phyloP scores from a whole-genome alignment of 2,329 filamentous ascomycete genomes.

The Didymella segeticola region DNA sequence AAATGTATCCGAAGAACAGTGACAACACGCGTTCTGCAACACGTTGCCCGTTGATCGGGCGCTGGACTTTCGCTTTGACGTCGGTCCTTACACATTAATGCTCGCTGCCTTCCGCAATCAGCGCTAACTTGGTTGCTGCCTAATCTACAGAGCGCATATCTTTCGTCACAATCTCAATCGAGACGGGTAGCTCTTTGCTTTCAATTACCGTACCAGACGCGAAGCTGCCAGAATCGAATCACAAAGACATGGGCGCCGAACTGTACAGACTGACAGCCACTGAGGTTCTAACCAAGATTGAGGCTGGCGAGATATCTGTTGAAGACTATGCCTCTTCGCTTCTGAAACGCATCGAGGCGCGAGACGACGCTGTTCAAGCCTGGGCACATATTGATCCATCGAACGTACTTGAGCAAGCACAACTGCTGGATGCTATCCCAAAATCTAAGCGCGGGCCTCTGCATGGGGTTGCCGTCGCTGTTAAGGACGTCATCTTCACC shows the following conservation, averaged over 20 bases:
- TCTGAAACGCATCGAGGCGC: constrained; percentile 32
- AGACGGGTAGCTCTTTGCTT: not conserved
- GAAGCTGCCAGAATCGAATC: not conserved
- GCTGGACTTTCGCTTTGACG: not conserved
- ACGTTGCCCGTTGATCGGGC: not conserved
- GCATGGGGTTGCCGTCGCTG: constrained; percentile 64
- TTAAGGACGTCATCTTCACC: constrained; percentile 65
- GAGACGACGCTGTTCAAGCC: constrained; percentile 36
- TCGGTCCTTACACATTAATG: not conserved
- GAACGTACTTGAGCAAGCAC: constrained; percentile 59
- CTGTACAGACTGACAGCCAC: constrained; percentile 27
- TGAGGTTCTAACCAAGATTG: constrained; percentile 31
- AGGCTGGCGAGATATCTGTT: constrained; percentile 32
- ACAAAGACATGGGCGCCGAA: not conserved
- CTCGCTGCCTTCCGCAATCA: not conserved
- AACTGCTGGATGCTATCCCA: constrained; percentile 59
- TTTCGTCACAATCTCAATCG: not conserved
- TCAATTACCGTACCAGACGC: not conserved
- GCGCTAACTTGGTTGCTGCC: not conserved
- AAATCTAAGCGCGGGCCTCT: constrained; percentile 59
- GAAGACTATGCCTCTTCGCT: constrained; percentile 41
- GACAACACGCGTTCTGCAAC: not conserved
- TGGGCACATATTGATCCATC: constrained; percentile 42
- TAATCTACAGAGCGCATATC: not conserved
- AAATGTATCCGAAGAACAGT: not conserved